phyloP scores from a whole-genome alignment of 768 basidiomycete species.

The Hysterangium stoloniferum region DNA sequence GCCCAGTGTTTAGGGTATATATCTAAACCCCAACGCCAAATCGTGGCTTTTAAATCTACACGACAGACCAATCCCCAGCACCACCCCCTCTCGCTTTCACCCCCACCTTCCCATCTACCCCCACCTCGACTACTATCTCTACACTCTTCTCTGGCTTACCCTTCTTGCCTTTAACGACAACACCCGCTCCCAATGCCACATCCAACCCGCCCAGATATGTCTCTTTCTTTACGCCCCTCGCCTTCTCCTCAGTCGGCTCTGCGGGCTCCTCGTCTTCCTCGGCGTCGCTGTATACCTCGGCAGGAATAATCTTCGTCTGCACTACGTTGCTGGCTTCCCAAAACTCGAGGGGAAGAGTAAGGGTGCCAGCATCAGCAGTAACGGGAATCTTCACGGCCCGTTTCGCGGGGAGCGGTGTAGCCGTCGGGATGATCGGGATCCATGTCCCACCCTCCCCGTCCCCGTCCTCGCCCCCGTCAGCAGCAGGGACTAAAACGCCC shows the following conservation, averaged over 20 bases:
- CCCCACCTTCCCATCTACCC: neutral
- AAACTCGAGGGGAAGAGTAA: conserved; percentile 12
- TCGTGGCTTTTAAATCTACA: no score
- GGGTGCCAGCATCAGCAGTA: neutral
- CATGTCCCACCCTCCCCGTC: conserved; percentile 4
- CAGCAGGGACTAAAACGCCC: conserved; percentile 15
- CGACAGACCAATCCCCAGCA: no score
- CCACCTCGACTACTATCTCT: neutral
- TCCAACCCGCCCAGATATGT: neutral
- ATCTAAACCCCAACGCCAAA: no score
- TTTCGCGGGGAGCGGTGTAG: conserved; percentile 18
- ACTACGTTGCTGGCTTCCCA: conserved; percentile 18
- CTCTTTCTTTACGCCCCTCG: neutral
- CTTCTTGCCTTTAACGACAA: neutral
- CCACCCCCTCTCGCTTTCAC: neutral
- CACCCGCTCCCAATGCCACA: neutral
- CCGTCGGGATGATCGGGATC: conserved; percentile 14
- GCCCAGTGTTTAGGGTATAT: no score
- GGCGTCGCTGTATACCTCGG: conserved; percentile 13
- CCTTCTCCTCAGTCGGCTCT: neutral
- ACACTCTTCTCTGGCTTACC: neutral
- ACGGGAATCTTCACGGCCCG: conserved; percentile 16
- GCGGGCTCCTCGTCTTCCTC: conserved; percentile 16
- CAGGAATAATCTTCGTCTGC: neutral
- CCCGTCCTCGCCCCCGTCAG: neutral